Evolutionary conservation across 345 rosid species (phyloP), one percentile per base, ranked within the genome.

Genomic region (Populus ilicifolia): DNA sequence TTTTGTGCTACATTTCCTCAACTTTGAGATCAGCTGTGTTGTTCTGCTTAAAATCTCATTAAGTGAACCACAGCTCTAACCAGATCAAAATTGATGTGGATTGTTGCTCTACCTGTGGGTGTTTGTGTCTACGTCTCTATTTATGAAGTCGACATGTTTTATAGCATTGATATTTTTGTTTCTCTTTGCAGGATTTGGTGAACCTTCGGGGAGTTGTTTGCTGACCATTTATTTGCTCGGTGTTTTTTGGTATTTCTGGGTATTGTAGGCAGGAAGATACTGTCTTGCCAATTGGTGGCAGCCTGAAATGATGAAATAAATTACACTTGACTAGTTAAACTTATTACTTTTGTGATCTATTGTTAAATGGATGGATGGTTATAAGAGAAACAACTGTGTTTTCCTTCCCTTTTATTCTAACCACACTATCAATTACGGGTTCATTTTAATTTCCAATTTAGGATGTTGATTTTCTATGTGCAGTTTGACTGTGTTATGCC

Each of bases 251-350:
- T 38, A 56, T 77, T 81, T 72, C 69, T 78, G 78, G 56, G 67
- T 65, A 36, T 71, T 67, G 27, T 77, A 59, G 74, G 70, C 77
- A 59, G 75, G 68, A 74, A 73, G 71, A 80, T 80, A 63, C 78
- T 52, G 78, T 63, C 69, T 78, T 46, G 63, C 72, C 44, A 48
- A 9, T 67, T 77, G 75, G 6, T 75, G 35, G 35, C 35, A 43
- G 39, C 41, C n/a, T 65, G 20, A 75, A 56, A 63, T 64, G 61
- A 72, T 78, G 70, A 79, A 84, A 81, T 81, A 78, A 84, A 65
- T 63, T 64, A 65, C 77, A 52, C 11, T 69, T 64, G 76, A 54
- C 44, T 63, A 50, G 25, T 70, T 30, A 30, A 63, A 70, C 69
- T 68, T 66, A 14, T 66, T 59, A 48, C 69, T 27, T 64, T 35